Conservation (phyloP, 495 filamentous ascomycete species). For the Aspergillus wentii region DNA sequence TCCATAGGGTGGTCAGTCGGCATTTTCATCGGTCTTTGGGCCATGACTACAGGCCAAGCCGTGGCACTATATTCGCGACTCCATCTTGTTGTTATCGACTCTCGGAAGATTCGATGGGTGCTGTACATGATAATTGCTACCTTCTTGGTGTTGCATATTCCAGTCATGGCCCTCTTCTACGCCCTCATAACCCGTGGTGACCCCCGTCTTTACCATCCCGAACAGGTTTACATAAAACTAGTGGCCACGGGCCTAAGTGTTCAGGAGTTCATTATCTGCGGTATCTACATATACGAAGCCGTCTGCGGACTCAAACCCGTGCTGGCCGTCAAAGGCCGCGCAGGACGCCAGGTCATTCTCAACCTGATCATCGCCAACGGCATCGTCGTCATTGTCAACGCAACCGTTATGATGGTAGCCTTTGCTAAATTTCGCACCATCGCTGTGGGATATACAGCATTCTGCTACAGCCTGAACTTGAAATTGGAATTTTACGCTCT, state of each 20-base stretch:
- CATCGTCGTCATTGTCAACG: constrained; percentile 33
- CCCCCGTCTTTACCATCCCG: no score
- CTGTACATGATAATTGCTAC: constrained; percentile 33
- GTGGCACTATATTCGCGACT: constrained; percentile 38
- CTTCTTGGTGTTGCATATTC: no score
- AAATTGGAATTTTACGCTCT: constrained; percentile 48
- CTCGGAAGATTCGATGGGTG: constrained; percentile 14
- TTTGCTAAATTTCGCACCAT: constrained; percentile 30
- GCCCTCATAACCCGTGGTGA: no score
- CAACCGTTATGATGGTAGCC: constrained; percentile 25
- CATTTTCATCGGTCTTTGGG: constrained; percentile 23
- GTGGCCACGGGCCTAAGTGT: no score
- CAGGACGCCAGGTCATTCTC: constrained; percentile 24
- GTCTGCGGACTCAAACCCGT: constrained; percentile 27
- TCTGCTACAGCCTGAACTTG: constrained; percentile 48
- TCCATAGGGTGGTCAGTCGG: constrained; percentile 19
- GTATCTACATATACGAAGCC: constrained; percentile 43
- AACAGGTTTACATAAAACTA: no score
- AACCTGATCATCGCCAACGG: constrained; percentile 42
- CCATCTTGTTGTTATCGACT: constrained; percentile 27
- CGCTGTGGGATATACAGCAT: constrained; percentile 35
- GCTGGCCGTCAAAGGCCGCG: constrained; percentile 18
- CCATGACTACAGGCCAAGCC: constrained; percentile 30
- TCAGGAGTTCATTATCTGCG: constrained; percentile 44
- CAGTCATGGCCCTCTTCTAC: constrained; percentile 16